These are phyloP conservation scores for Fusarium metavorans DNA, from an alignment of 2,329 filamentous ascomycete species.

Conservation along the genomic window DNA sequence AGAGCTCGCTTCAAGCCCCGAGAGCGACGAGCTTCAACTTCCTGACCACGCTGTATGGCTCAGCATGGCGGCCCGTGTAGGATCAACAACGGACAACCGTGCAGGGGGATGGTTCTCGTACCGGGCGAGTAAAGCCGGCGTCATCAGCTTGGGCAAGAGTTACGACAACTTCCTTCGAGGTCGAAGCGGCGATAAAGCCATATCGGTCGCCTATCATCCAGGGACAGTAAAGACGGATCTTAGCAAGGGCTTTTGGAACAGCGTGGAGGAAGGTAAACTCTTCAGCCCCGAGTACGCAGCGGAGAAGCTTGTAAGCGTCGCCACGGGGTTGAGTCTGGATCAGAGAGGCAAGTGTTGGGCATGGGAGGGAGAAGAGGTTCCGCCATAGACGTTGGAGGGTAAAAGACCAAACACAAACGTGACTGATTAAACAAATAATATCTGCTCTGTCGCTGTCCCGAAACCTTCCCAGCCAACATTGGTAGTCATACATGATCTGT, in stretches of 20 bases:
- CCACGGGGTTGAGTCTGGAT: constrained; percentile 60
- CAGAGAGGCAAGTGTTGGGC: constrained; percentile 76
- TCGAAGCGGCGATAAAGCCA: constrained; percentile 69
- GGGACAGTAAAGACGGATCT: constrained; percentile 84
- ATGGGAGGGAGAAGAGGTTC: constrained; percentile 72
- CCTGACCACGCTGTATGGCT: constrained; percentile 72
- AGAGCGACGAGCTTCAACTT: constrained; percentile 50
- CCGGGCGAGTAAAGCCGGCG: constrained; percentile 79
- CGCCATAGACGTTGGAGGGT: constrained; percentile 2
- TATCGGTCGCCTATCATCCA: constrained; percentile 80
- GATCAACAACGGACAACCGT: constrained; percentile 77
- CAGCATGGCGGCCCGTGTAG: constrained; percentile 84
- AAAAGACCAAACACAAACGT: neutral
- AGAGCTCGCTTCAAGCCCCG: constrained; percentile 44
- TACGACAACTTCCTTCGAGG: constrained; percentile 75
- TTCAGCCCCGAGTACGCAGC: constrained; percentile 76
- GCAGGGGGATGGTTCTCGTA: constrained; percentile 88
- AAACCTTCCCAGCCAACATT: constrained; percentile 25
- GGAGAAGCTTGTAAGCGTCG: constrained; percentile 71
- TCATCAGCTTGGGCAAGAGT: constrained; percentile 77
- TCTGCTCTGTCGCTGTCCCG: constrained; percentile 30
- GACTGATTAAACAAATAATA: constrained; percentile 39
- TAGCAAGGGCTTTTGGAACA: constrained; percentile 78
- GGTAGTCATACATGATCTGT: constrained; percentile 25
- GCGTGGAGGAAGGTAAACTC: constrained; percentile 70